Conservation (phyloP, 805 yeast genomes). For the Isabelozyma pseudorhagii region DNA sequence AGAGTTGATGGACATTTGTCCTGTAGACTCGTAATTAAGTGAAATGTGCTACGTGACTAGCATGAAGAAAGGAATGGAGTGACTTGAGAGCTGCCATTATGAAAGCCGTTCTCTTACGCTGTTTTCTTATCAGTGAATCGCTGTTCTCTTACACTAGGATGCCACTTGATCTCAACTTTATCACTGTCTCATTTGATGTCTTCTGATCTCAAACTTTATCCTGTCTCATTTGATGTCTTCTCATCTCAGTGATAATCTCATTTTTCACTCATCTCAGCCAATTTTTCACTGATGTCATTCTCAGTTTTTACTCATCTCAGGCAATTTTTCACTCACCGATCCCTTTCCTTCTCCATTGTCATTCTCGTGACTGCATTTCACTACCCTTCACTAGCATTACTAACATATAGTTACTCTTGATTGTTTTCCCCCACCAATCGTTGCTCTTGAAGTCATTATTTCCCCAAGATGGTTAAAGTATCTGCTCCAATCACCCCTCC, state of each 20-base stretch:
- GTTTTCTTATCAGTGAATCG: no score
- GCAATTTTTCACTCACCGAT: no score
- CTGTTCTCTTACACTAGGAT: no score
- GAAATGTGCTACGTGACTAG: background rate
- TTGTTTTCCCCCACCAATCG: background rate
- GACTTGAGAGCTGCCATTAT: background rate
- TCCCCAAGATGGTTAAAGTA: conserved; percentile 17
- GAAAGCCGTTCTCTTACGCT: no score
- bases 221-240: no score
- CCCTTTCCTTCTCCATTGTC: background rate
- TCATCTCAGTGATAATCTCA: no score
- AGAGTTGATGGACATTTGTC: background rate
- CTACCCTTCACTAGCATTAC: background rate
- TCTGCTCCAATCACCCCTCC: conserved; percentile 90
- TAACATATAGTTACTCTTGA: background rate
- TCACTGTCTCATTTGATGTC: no score
- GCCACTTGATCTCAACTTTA: no score
- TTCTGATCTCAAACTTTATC: no score
- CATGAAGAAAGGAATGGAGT: background rate
- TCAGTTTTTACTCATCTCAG: no score
- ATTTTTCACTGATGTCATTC: no score
- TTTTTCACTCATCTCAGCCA: no score
- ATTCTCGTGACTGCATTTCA: background rate
- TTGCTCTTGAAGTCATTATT: background rate
- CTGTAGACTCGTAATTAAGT: background rate